Evolutionary conservation across 306 rosid genomes (phyloP), one percentile per base, ranked within the genome.

Genomic region (Corylus americana): DNA sequence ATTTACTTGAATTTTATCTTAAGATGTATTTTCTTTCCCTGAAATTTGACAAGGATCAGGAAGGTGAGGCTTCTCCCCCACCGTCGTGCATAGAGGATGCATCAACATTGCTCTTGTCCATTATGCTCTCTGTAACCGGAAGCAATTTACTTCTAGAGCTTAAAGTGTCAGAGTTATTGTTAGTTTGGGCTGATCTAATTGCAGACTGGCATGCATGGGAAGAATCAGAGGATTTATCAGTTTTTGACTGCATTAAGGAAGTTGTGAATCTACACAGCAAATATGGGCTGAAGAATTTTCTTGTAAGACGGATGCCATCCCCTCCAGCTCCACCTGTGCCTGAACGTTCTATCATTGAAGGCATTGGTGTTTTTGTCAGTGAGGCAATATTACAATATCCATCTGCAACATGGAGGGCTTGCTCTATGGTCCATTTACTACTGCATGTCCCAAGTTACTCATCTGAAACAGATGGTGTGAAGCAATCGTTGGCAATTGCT

Each of bases 121-220:
- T 87, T 78, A 82, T 93, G 77, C 81, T 79, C 55, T 91, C 92
- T 72, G 78, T 92, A 82, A 88, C 89, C 66, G 91, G 78, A 82
- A 75, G 82, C 82, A 77, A 89, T 74, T 71, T 75, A 78, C 80
- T 93, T 78, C 73, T 81, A 82, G 97, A 93, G 80, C 91, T 93
- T 68, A 92, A 88, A 83, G 79, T 93, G 58, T 75, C 89, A 16
- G 97, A 93, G 80, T 77, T 93, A 78, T 83, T 93, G 42, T 80
- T 89, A 78, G 89, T 88, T 80, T 93, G 98, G 98, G 90, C 93
- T 73, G 85, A 86, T 78, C 80, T 90, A 72, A 84, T 93, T 83
- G 96, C 94, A 11, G 92, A 89, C 80, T 93, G 98, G 95, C 89
- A 92, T 81, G 88, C 93, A 58, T 93, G 98, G 98, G 96, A 93